phyloP scores from a whole-genome alignment of 2,329 filamentous ascomycete genomes.

The Ophiostoma populinum region DNA sequence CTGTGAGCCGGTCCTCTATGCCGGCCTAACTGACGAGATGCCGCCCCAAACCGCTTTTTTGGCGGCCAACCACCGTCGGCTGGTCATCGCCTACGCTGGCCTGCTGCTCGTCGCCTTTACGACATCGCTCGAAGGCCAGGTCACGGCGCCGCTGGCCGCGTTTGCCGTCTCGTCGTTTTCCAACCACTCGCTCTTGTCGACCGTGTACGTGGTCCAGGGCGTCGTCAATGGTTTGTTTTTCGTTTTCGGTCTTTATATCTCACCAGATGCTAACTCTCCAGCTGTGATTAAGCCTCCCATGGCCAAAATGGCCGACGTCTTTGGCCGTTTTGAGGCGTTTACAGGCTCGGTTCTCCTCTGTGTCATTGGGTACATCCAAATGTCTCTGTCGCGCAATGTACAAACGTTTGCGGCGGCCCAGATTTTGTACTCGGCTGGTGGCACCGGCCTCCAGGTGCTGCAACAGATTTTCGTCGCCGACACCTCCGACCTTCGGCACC shows the following conservation, averaged over 20 bases:
- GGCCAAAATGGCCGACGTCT: slow-evolving; percentile 44
- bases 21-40: slow-evolving; percentile 3
- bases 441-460: slow-evolving; percentile 28
- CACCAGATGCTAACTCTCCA: slow-evolving; percentile 10
- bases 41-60: slow-evolving; percentile 6
- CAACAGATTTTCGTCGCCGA: slow-evolving; percentile 50
- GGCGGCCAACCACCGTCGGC: slow-evolving; percentile 6
- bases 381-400: slow-evolving; percentile 36
- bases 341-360: slow-evolving; percentile 34
- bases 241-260: background rate
- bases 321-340: slow-evolving; percentile 43
- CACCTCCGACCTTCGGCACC: slow-evolving; percentile 40
- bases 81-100: slow-evolving; percentile 14
- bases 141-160: slow-evolving; percentile 39
- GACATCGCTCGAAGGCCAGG: slow-evolving; percentile 50
- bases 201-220: slow-evolving; percentile 44
- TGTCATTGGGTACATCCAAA: slow-evolving; percentile 38
- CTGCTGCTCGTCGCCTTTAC: slow-evolving; percentile 44
- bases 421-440: slow-evolving; percentile 43
- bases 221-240: slow-evolving; percentile 42
- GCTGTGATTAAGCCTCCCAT: slow-evolving; percentile 43
- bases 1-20: background rate
- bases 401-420: slow-evolving; percentile 33
- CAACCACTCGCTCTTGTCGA: slow-evolving; percentile 46
- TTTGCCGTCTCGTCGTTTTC: slow-evolving; percentile 48